Evolutionary conservation across 2,329 filamentous ascomycete species (phyloP).

Genomic region (Clarireedia paspali): DNA sequence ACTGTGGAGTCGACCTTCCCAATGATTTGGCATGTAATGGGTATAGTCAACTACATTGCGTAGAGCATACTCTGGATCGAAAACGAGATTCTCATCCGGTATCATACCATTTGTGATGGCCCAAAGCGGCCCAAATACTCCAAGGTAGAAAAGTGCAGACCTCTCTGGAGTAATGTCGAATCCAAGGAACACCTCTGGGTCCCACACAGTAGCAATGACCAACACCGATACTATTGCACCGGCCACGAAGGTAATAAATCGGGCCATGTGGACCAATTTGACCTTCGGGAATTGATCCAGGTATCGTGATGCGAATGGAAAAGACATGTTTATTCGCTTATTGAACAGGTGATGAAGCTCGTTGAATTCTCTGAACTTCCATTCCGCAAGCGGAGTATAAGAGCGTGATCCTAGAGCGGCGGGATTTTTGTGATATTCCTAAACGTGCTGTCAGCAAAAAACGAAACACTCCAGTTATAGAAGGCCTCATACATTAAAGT

Average conservation of each 20-base stretch:
- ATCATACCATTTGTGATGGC: constrained; percentile 75
- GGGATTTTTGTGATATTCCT: constrained; percentile 95
- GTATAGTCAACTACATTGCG: constrained; percentile 87
- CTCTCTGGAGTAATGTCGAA: constrained; percentile 88
- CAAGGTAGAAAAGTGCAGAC: constrained; percentile 85
- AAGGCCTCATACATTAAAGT: constrained; percentile 65
- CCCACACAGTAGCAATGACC: constrained; percentile 74
- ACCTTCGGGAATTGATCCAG: constrained; percentile 95
- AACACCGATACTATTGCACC: constrained; percentile 83
- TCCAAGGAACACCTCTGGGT: constrained; percentile 81
- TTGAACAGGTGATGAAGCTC: constrained; percentile 89
- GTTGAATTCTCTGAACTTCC: constrained; percentile 99
- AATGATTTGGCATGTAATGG: constrained; percentile 83
- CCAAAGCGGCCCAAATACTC: constrained; percentile 75
- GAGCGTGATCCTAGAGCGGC: constrained; percentile 78
- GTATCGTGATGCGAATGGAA: constrained; percentile 86
- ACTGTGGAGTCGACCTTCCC: constrained; percentile 84
- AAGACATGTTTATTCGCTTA: constrained; percentile 86
- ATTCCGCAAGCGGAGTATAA: constrained; percentile 89
- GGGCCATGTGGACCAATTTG: constrained; percentile 77
- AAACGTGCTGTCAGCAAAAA: constrained; percentile 13
- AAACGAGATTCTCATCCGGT: constrained; percentile 80
- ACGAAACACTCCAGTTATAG: background rate
- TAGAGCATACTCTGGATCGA: constrained; percentile 86
- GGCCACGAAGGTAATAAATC: constrained; percentile 79